phyloP scores from a whole-genome alignment of 345 rosid species.

The Linum lewisii region DNA sequence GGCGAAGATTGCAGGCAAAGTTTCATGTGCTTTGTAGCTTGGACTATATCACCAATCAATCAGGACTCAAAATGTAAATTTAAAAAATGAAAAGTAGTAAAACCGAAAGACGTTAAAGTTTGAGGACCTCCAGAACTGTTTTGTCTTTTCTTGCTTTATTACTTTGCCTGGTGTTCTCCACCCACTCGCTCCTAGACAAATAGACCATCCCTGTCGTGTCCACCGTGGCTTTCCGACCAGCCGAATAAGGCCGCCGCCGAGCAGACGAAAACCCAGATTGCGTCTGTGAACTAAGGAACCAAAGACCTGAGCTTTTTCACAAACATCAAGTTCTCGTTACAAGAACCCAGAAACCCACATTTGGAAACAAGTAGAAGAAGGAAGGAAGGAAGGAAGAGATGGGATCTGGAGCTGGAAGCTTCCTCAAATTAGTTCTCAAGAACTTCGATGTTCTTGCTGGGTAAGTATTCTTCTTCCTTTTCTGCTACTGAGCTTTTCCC shows the following conservation, averaged over 20 bases:
- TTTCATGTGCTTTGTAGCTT: no score
- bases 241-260: neutral
- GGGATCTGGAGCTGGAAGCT: slow-evolving; percentile 70
- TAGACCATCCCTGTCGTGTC: no score
- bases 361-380: neutral
- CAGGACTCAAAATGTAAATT: no score
- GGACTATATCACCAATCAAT: no score
- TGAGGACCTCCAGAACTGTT: no score
- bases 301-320: neutral
- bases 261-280: neutral
- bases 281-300: neutral
- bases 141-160: no score
- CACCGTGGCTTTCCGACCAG: no score
- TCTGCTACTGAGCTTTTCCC: neutral
- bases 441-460: slow-evolving; percentile 94
- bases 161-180: no score
- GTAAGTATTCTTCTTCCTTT: slow-evolving; percentile 26
- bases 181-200: no score
- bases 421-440: slow-evolving; percentile 54
- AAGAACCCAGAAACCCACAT: neutral
- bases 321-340: neutral
- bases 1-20: no score
- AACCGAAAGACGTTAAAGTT: no score
- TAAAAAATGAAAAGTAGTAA: no score
- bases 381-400: slow-evolving; percentile 17